Evolutionary conservation across 1,284 basidiomycete genomes (phyloP).

Genomic region (Leccinum proliferum): DNA sequence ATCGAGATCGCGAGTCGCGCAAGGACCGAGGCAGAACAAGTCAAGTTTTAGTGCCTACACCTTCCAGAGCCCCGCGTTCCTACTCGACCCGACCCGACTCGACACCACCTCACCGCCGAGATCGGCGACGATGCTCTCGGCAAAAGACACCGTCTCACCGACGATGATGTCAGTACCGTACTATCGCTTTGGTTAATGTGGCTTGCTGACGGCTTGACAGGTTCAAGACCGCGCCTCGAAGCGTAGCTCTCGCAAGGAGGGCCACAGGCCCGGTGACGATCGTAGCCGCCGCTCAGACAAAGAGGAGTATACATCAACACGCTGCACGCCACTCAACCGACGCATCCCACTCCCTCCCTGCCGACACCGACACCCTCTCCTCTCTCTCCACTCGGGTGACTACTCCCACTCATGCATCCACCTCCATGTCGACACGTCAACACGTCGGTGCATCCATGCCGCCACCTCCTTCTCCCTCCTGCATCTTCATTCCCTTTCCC

Average conservation of each 20-base stretch:
- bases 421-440: no score
- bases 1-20: constrained; percentile 37
- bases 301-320: constrained; percentile 29
- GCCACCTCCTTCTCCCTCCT: no score
- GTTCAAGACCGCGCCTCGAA: constrained; percentile 60
- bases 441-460: no score
- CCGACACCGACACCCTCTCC: no score
- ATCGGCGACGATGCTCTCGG: constrained; percentile 53
- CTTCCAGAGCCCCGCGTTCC: constrained; percentile 49
- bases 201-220: constrained; percentile 32
- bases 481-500: no score
- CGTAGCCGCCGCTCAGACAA: constrained; percentile 64
- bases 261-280: constrained; percentile 57
- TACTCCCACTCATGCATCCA: no score
- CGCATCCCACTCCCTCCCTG: no score
- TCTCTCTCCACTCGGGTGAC: no score
- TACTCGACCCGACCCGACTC: constrained; percentile 50
- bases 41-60: constrained; percentile 28
- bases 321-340: no score
- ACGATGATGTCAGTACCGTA: constrained; percentile 51
- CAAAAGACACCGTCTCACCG: constrained; percentile 59
- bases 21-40: constrained; percentile 48
- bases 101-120: constrained; percentile 43
- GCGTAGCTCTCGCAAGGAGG: constrained; percentile 68
- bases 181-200: constrained; percentile 4